A percentile compares a stretch with the other conserved stretches of the same genome.
These are phyloP conservation scores for Epichloe brachyelytri DNA, from an alignment of 2,329 filamentous ascomycete genomes.

Conservation along the genomic window DNA sequence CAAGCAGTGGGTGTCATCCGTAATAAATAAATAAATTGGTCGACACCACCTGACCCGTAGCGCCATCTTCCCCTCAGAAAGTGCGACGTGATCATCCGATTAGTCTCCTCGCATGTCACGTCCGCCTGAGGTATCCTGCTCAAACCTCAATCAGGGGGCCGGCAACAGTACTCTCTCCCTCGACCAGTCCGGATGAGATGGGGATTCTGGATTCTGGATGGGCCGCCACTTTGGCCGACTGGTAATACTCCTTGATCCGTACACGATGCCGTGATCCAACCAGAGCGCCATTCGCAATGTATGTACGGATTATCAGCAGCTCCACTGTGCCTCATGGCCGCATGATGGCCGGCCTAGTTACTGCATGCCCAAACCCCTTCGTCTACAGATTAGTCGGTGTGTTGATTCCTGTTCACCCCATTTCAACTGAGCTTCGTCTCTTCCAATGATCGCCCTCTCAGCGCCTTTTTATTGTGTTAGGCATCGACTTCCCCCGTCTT, in stretches of 20 bases:
- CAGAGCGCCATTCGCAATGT: slow-evolving; percentile 10
- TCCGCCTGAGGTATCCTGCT: not conserved
- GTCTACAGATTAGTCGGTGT: no score
- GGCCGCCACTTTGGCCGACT: not conserved
- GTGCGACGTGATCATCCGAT: slow-evolving; percentile 9
- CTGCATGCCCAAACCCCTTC: not conserved
- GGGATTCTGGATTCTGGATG: no score
- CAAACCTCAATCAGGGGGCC: no score
- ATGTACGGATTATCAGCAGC: slow-evolving; percentile 12
- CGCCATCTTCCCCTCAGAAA: slow-evolving; percentile 4
- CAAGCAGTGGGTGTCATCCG: no score
- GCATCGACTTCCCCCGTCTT: slow-evolving; percentile 4
- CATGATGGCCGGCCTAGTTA: slow-evolving; percentile 20
- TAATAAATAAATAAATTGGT: not conserved
- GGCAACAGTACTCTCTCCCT: no score
- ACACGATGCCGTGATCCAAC: slow-evolving; percentile 10
- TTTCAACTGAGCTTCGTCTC: slow-evolving; percentile 4
- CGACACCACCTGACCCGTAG: slow-evolving; percentile 6
- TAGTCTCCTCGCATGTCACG: slow-evolving; percentile 1
- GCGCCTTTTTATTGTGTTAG: slow-evolving; percentile 7
- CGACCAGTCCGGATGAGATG: no score
- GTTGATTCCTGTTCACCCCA: slow-evolving; percentile 1
- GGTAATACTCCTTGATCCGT: not conserved
- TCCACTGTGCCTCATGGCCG: slow-evolving; percentile 24
- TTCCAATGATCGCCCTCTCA: no score